Evolutionary conservation across 2,329 filamentous ascomycete species (phyloP), one percentile per base, ranked within the genome.

Genomic region (Curvularia eragrostidis): DNA sequence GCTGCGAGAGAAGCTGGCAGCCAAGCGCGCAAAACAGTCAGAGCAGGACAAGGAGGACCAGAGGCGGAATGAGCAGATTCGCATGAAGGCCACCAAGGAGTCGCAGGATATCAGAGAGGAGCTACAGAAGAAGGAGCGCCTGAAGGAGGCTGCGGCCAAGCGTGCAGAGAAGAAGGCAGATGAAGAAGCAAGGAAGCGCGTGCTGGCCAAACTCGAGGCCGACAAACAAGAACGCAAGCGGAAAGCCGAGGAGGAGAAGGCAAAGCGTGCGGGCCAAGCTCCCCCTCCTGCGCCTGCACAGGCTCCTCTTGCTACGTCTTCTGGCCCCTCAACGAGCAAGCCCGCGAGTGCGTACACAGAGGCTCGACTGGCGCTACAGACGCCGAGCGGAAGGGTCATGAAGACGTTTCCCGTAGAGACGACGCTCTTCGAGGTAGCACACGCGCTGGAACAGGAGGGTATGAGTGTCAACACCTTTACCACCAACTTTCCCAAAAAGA

Each of bases 171-270:
- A 97, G 81, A 81, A 86, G 41, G 91, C 90, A 15, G 95, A 98
- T 52, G 77, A 89, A 8, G 91, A 92, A 42, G 94, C 92, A 10
- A 95, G 94, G 82, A 91, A 89, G 78, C 87, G 91, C 34, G 94
- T 97, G 76, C 89, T 93, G 79, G 93, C 92, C 55, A 93, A 93
- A 83, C 97, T 99, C 64, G 93, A 95, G 67, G 93, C 91, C 13
- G 93, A 98, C 80, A 97, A 96, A 82, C 90, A 91, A 67, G 93
- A 94, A 70, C 88, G 95, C 52, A 88, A 91, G 63, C 84, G 89
- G 64, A 96, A 95, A 76, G 89, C 91, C 3, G 95, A 97, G 71
- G 83, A 87, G 56, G 91, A 92, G 68, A 96, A 94, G 80, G 93
- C 93, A 0, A 86, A 87, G 54, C 86, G 94, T n/a, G 91, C 93